phyloP scores from a whole-genome alignment of 208 protist genomes.

The Trichomonas tenax region DNA sequence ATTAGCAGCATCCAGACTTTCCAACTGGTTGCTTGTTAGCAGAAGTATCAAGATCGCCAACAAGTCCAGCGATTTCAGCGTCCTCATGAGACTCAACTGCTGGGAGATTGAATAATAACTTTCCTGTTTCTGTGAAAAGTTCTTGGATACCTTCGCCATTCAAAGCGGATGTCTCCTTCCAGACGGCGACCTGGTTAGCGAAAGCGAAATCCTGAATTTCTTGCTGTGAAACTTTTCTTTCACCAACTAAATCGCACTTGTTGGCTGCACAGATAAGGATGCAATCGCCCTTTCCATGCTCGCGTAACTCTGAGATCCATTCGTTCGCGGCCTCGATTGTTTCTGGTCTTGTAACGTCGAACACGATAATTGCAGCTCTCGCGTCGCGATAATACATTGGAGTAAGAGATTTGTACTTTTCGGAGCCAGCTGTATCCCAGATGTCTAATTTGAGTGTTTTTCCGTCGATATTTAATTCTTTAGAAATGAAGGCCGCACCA shows the following conservation, averaged over 20 bases:
- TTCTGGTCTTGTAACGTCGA: slow-evolving; percentile 87
- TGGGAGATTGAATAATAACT: background rate
- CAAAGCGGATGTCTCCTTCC: background rate
- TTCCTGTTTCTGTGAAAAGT: background rate
- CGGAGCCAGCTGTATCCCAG: background rate
- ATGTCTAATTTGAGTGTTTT: background rate
- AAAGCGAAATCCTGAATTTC: background rate
- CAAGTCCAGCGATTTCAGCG: background rate
- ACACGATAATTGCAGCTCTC: slow-evolving; percentile 78
- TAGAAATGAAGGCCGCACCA: background rate
- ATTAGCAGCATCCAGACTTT: background rate
- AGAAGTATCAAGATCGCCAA: background rate
- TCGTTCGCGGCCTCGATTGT: slow-evolving; percentile 86
- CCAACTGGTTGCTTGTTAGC: background rate
- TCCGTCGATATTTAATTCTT: background rate
- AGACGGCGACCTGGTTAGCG: background rate
- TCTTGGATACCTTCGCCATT: background rate
- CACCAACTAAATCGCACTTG: background rate
- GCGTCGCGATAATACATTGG: background rate
- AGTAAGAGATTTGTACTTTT: background rate
- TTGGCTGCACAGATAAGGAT: slow-evolving; percentile 51
- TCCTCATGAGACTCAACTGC: background rate
- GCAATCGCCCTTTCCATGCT: slow-evolving; percentile 67
- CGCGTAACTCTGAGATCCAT: slow-evolving; percentile 88
- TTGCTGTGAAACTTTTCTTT: background rate